phyloP scores from a whole-genome alignment of 495 filamentous ascomycete genomes.

The Acidomyces sp. region DNA sequence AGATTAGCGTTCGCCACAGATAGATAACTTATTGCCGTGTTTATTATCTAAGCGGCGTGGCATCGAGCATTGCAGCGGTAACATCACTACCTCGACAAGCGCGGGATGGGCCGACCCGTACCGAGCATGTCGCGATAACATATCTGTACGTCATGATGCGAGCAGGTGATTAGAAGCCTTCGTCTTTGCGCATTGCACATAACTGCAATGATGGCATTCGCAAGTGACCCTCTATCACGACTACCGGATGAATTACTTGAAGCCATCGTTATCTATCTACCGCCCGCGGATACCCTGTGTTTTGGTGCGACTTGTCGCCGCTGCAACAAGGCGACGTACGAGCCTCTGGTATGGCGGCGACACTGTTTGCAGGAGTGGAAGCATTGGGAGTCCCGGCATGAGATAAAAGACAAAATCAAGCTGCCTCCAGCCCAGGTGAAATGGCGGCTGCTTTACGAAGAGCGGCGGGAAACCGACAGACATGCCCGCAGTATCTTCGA shows the following conservation, averaged over 20 bases:
- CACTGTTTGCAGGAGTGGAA: conserved; percentile 54
- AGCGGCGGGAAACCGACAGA: conserved; percentile 42
- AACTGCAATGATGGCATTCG: too few species aligned
- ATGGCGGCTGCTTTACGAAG: conserved; percentile 64
- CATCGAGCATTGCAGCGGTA: too few species aligned
- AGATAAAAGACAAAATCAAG: conserved; percentile 42
- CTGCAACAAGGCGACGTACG: conserved; percentile 50
- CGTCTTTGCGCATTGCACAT: too few species aligned
- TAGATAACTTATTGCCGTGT: too few species aligned
- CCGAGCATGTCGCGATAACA: too few species aligned
- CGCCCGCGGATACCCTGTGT: conserved; percentile 24
- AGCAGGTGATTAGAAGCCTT: too few species aligned
- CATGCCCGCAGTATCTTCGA: conserved; percentile 48
- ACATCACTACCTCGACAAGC: too few species aligned
- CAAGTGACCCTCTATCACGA: too few species aligned
- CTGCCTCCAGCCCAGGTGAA: conserved; percentile 43
- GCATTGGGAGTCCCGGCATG: conserved; percentile 61
- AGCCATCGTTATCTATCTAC: conserved; percentile 26
- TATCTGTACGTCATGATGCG: too few species aligned
- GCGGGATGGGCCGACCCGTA: too few species aligned
- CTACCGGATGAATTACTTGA: conserved; percentile 34
- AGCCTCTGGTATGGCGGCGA: conserved; percentile 64
- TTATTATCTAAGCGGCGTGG: too few species aligned
- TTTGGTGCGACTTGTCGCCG: conserved; percentile 50
- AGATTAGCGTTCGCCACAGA: too few species aligned